These are phyloP conservation scores for Colletotrichum sp. DNA, from an alignment of 2,329 filamentous ascomycete species.

Conservation along the genomic window DNA sequence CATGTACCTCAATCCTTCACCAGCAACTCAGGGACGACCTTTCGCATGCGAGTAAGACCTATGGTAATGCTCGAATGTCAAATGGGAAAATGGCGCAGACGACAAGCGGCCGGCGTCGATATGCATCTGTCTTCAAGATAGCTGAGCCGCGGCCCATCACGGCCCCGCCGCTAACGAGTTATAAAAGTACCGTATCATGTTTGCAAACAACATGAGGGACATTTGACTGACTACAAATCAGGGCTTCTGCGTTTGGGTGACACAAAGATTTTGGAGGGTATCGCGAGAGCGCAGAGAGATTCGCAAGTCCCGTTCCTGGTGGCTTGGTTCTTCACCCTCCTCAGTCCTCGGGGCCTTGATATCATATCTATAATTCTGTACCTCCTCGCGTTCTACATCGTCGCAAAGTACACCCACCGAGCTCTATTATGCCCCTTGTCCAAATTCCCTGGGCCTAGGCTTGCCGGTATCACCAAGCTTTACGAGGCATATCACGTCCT, in stretches of 20 bases:
- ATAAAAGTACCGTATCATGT: background rate
- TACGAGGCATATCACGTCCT: conserved; percentile 23
- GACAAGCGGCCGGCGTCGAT: background rate
- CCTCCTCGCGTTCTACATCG: background rate
- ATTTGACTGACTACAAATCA: background rate
- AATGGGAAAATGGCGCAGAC: background rate
- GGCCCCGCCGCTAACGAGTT: background rate
- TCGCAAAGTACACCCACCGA: background rate
- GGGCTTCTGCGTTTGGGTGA: background rate
- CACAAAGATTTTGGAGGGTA: background rate
- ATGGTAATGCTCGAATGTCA: background rate
- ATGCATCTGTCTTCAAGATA: background rate
- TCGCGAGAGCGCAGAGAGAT: background rate
- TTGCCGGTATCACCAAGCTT: conserved; percentile 10
- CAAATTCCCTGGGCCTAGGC: conserved; percentile 6
- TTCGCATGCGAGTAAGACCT: background rate
- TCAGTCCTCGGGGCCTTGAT: background rate
- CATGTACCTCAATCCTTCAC: background rate
- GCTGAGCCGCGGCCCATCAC: background rate
- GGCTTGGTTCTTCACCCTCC: background rate
- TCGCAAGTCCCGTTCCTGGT: background rate
- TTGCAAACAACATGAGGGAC: too few species aligned
- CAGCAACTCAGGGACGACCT: background rate
- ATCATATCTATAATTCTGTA: background rate
- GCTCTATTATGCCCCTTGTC: conserved; percentile 4